phyloP scores from a whole-genome alignment of 768 basidiomycete species.

The Pisolithus microcarpus region DNA sequence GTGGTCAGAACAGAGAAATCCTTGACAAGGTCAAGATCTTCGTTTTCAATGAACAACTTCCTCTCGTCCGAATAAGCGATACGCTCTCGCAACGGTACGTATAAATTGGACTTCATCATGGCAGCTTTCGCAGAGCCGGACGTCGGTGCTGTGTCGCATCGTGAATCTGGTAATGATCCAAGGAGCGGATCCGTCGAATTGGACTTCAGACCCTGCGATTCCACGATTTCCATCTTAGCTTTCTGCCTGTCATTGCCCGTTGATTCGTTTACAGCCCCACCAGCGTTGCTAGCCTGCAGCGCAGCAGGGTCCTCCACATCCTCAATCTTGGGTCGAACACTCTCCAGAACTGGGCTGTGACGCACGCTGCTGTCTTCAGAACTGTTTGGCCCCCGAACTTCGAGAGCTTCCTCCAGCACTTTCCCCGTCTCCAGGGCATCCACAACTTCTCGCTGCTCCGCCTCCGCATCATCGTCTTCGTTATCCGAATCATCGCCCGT shows the following conservation, averaged over 20 bases:
- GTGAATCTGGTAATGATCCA: conserved; percentile 34
- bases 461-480: conserved; percentile 55
- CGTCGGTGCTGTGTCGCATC: conserved; percentile 22
- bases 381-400: conserved; percentile 24
- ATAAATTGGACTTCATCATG: conserved; percentile 37
- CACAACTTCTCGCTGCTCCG: conserved; percentile 46
- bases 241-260: conserved; percentile 19
- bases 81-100: conserved; percentile 52
- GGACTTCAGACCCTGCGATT: conserved; percentile 40
- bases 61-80: conserved; percentile 41
- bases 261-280: conserved; percentile 28
- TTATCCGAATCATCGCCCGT: conserved; percentile 39
- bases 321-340: conserved; percentile 40
- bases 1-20: conserved; percentile 37
- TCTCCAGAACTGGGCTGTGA: conserved; percentile 21
- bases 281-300: conserved; percentile 18
- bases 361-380: conserved; percentile 32
- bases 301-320: conserved; percentile 53
- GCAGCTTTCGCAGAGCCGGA: conserved; percentile 28
- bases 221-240: conserved; percentile 21
- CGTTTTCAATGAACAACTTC: conserved; percentile 49
- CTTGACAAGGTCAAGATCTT: conserved; percentile 45
- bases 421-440: conserved; percentile 52
- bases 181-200: conserved; percentile 52
- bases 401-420: conserved; percentile 54